Evolutionary conservation across 2,329 filamentous ascomycete genomes (phyloP).

Genomic region (Ceratocystis alfenasii): DNA sequence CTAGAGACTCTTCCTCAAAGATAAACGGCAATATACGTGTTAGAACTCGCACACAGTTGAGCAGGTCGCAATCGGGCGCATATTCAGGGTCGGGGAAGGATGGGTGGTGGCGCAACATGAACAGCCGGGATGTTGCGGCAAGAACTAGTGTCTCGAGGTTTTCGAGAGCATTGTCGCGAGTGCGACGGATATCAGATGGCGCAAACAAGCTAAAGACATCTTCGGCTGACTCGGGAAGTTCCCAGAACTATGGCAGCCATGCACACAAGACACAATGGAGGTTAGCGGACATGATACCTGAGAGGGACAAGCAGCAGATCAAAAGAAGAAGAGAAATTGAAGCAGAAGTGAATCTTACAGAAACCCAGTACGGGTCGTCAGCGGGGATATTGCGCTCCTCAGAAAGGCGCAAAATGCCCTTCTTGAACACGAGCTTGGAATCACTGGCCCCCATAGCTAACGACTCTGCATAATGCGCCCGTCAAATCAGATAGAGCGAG

Average conservation of each 20-base stretch:
- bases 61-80: conserved; percentile 72
- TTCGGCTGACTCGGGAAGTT: conserved; percentile 86
- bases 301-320: conserved; percentile 15
- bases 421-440: conserved; percentile 97
- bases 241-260: conserved; percentile 67
- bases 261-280: neutral
- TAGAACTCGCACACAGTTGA: conserved; percentile 88
- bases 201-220: conserved; percentile 96
- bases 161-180: conserved; percentile 69
- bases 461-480: conserved; percentile 15
- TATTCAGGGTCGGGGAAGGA: conserved; percentile 81
- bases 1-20: conserved; percentile 76
- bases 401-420: conserved; percentile 93
- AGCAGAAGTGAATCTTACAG: conserved; percentile 44
- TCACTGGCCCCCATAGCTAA: conserved; percentile 82
- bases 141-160: conserved; percentile 85
- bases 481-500: neutral
- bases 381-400: conserved; percentile 78
- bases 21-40: conserved; percentile 82
- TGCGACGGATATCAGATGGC: conserved; percentile 73
- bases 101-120: conserved; percentile 72
- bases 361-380: conserved; percentile 85
- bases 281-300: conserved; percentile 9
- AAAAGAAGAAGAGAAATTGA: conserved; percentile 1
- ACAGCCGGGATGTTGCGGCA: conserved; percentile 70